These are phyloP conservation scores for Rhodotorula taiwanensis DNA, from an alignment of 768 basidiomycete genomes.

Conservation along the genomic window DNA sequence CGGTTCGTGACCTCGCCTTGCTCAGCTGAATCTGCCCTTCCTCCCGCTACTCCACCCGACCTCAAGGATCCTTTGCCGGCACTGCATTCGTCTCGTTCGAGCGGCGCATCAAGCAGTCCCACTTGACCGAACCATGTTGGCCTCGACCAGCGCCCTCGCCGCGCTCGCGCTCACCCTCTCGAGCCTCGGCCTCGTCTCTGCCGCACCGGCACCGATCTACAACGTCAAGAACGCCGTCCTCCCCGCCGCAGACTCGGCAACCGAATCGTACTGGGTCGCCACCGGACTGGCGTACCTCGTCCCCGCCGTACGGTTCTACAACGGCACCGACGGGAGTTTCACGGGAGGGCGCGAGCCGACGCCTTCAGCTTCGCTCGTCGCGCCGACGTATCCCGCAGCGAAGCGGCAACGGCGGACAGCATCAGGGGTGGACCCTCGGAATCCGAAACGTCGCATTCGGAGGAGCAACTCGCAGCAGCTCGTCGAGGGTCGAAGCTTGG, in stretches of 20 bases:
- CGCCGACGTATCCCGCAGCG: not conserved
- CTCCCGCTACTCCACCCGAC: not conserved
- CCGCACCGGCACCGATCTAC: not conserved
- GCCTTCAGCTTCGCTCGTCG: not conserved
- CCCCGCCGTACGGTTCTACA: not conserved
- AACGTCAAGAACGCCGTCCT: not conserved
- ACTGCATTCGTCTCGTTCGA: not conserved
- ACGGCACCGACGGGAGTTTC: not conserved
- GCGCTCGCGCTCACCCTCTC: not conserved
- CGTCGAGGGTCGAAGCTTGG: too few relatives aligned
- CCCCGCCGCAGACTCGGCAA: not conserved
- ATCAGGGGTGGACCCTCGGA: too few relatives aligned
- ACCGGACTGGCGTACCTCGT: slow-evolving; percentile 1
- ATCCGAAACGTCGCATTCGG: too few relatives aligned
- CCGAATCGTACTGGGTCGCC: slow-evolving; percentile 11
- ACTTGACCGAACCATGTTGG: too few relatives aligned
- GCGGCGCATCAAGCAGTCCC: not conserved
- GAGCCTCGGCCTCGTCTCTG: not conserved
- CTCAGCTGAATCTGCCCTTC: not conserved
- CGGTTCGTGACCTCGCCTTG: too few relatives aligned
- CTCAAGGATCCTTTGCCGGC: not conserved
- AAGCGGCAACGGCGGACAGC: too few relatives aligned
- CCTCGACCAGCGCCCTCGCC: too few relatives aligned
- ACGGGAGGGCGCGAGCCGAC: not conserved
- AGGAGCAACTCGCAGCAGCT: too few relatives aligned